Evolutionary conservation across 306 rosid species (phyloP).

Genomic region (Pyrus communis): DNA sequence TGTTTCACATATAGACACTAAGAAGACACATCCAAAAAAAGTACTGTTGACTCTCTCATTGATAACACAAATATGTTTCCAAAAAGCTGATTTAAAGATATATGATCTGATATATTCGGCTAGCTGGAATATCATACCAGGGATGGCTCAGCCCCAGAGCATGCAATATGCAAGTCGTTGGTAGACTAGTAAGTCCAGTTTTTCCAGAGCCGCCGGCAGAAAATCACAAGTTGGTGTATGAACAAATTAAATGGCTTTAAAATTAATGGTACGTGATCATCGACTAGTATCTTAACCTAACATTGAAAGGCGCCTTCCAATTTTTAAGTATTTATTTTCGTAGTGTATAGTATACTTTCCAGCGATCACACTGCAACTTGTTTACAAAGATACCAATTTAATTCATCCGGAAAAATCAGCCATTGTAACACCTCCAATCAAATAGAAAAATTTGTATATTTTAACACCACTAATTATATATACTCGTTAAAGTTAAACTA

Average conservation of each 20-base stretch:
- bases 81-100: not conserved
- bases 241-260: not conserved
- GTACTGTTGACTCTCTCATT: not conserved
- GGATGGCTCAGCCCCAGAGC: not conserved
- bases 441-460: not conserved
- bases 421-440: conserved; percentile 1
- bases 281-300: conserved; percentile 14
- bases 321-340: not conserved
- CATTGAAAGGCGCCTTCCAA: not conserved
- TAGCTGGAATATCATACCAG: not conserved
- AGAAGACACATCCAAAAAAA: not conserved
- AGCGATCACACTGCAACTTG: conserved; percentile 6
- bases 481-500: not conserved
- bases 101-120: not conserved
- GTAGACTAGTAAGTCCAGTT: not conserved
- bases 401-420: not conserved
- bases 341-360: not conserved
- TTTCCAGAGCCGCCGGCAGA: not conserved
- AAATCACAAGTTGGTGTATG: not conserved
- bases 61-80: not conserved
- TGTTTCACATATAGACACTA: not conserved
- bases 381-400: not conserved
- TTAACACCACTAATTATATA: not conserved
- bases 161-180: not conserved
- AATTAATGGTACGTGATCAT: not conserved